Evolutionary conservation across 805 yeast genomes (phyloP).

Genomic region (Schwanniomyces occidentalis): DNA sequence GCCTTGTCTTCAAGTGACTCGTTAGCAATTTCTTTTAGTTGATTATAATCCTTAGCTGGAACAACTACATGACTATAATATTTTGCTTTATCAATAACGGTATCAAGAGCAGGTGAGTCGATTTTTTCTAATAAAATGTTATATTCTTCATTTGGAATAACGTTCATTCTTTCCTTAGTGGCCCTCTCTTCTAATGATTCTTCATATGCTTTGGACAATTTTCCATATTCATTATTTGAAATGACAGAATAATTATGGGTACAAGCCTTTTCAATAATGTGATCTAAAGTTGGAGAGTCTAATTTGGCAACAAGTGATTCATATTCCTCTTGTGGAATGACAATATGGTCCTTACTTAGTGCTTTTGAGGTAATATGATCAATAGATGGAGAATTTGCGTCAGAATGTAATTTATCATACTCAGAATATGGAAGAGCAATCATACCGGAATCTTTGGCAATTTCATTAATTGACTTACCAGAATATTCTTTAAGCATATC

Average conservation of each 20-base stretch:
- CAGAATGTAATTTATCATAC: slow-evolving; percentile 4
- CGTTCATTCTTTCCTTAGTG: slow-evolving; percentile 10
- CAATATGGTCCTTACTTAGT: slow-evolving; percentile 8
- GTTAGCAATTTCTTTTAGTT: not conserved
- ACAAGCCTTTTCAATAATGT: slow-evolving; percentile 21
- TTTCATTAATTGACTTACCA: slow-evolving; percentile 24
- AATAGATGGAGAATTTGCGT: slow-evolving; percentile 27
- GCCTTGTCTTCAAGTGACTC: slow-evolving; percentile 6
- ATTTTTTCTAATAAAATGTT: slow-evolving; percentile 1
- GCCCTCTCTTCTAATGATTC: slow-evolving; percentile 18
- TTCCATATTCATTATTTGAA: slow-evolving; percentile 12
- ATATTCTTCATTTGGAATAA: slow-evolving; percentile 12
- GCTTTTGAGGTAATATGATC: slow-evolving; percentile 24
- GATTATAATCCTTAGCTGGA: slow-evolving; percentile 4
- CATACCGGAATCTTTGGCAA: slow-evolving; percentile 19
- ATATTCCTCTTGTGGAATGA: slow-evolving; percentile 11
- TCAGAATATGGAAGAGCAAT: slow-evolving; percentile 6
- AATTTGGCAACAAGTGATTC: slow-evolving; percentile 12
- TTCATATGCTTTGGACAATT: slow-evolving; percentile 10
- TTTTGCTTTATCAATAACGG: slow-evolving; percentile 18
- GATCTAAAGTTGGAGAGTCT: slow-evolving; percentile 23
- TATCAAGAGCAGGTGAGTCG: slow-evolving; percentile 3
- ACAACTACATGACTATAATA: slow-evolving; percentile 16
- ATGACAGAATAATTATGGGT: slow-evolving; percentile 17
- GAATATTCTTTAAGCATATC: slow-evolving; percentile 12